Percentiles rank a stretch among this genome's conserved stretches.
These are phyloP conservation scores for Stentor coeruleus DNA, from an alignment of 73 alveolate species.

Conservation along the genomic window DNA sequence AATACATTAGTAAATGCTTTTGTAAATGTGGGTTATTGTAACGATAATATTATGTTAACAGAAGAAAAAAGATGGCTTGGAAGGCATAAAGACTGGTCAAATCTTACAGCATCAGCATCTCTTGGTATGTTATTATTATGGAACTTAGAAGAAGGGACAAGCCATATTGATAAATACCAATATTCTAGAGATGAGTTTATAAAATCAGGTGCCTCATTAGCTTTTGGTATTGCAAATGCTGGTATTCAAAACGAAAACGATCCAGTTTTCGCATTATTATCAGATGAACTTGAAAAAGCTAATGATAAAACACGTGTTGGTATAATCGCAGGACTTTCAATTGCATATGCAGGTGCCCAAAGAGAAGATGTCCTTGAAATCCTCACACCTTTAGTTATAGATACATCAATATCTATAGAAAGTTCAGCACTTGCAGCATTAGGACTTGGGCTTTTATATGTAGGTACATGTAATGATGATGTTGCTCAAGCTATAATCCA, in stretches of 20 bases:
- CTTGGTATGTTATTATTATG: conserved; percentile 76
- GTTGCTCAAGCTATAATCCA: conserved; percentile 91
- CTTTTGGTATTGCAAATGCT: conserved; percentile 77
- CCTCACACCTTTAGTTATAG: conserved; percentile 47
- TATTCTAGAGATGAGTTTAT: conserved; percentile 59
- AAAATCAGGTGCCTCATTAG: conserved; percentile 88
- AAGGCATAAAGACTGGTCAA: conserved; percentile 84
- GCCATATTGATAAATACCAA: conserved; percentile 84
- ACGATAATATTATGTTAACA: conserved; percentile 78
- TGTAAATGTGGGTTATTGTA: conserved; percentile 98
- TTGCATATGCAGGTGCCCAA: conserved; percentile 93
- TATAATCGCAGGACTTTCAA: conserved; percentile 70
- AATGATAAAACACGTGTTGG: conserved; percentile 38
- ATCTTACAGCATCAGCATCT: conserved; percentile 79
- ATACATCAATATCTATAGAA: conserved; percentile 73
- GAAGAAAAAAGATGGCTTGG: conserved; percentile 79
- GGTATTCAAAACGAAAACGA: conserved; percentile 77
- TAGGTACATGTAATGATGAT: conserved; percentile 93
- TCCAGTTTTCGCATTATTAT: conserved; percentile 62
- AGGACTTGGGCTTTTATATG: conserved; percentile 82
- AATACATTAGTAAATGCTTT: conserved; percentile 95
- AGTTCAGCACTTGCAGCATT: conserved; percentile 96
- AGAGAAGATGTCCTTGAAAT: conserved; percentile 65
- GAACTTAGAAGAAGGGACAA: conserved; percentile 94
- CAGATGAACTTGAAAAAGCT: conserved; percentile 49